These are phyloP conservation scores for Tolypocladium album DNA, from an alignment of 2,329 filamentous ascomycete genomes.

Conservation along the genomic window DNA sequence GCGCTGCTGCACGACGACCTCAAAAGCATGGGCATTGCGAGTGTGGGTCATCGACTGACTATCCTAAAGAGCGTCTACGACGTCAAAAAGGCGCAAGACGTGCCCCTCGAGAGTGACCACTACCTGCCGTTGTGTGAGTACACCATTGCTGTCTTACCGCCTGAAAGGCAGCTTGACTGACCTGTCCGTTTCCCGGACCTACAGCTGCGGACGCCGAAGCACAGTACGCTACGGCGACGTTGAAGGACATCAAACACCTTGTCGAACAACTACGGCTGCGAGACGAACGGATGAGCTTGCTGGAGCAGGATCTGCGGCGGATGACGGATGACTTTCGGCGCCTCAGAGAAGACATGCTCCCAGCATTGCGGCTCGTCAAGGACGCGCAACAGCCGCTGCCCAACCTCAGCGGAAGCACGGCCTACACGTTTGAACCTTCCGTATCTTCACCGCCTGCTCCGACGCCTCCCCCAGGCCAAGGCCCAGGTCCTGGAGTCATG, in stretches of 20 bases:
- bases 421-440: slow-evolving; percentile 39
- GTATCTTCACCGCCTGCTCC: slow-evolving; percentile 47
- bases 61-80: slow-evolving; percentile 96
- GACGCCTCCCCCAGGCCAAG: slow-evolving; percentile 41
- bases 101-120: slow-evolving; percentile 84
- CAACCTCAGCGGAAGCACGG: slow-evolving; percentile 21
- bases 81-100: slow-evolving; percentile 86
- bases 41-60: slow-evolving; percentile 87
- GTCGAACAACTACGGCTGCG: slow-evolving; percentile 82
- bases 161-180: slow-evolving; percentile 6
- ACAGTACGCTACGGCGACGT: slow-evolving; percentile 75
- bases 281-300: slow-evolving; percentile 76
- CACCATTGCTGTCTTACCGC: background rate
- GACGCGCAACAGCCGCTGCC: slow-evolving; percentile 85
- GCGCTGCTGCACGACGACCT: slow-evolving; percentile 85
- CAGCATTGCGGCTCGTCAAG: slow-evolving; percentile 82
- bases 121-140: slow-evolving; percentile 77
- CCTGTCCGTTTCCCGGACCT: slow-evolving; percentile 7
- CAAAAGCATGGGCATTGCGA: slow-evolving; percentile 87
- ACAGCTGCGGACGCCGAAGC: slow-evolving; percentile 81
- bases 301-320: slow-evolving; percentile 74
- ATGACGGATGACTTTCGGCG: slow-evolving; percentile 83
- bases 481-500: slow-evolving; percentile 43
- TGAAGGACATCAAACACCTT: slow-evolving; percentile 85
- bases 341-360: slow-evolving; percentile 82